Evolutionary conservation across 2,329 filamentous ascomycete genomes (phyloP), one percentile per base, ranked within the genome.

Genomic region (Aspergillus felis): DNA sequence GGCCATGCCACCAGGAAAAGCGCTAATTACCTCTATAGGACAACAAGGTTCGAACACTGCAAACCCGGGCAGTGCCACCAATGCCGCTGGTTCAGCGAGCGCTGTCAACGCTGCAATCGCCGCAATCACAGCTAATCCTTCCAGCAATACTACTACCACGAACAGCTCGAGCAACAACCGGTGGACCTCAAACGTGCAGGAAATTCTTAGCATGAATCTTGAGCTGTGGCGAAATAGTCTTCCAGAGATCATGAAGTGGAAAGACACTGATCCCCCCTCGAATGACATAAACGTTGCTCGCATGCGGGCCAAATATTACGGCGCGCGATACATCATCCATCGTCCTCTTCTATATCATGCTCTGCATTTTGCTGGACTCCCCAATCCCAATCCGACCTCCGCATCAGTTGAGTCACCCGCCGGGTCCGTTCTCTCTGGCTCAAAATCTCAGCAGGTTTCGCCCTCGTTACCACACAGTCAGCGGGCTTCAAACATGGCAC

Each of bases 291-390:
- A 97, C 17, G 81, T 85, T 12, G 93, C 93, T 32, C 85, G 94
- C 24, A 80, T 97, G 60, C 87, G 93, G 46, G 94, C 90, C 14
- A 97, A 99, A 73, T 97, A 94, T 74, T 97, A 93, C 80, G 94
- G 94, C 22, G 92, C 91, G 0, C 85, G 89, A 62, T 92, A 95
- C 61, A 92, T 97, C 69, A 92, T 93, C 27, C 89, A 94, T 71
- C 85, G 94, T 25, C 91, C 90, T 0, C 91, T 93, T 58, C 74
- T 88, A 22, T 83, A 84, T 64, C 81, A 84, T 55, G 83, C 82
- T 2, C 78, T 87, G 2, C 82, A 86, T 60, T 76, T 78, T 53
- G 76, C 78, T 14, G 65, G 69, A 61, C 69, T 74, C 52, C 65
- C 71, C 25, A 29, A 29, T 29, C 32, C 32, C 32, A 73, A 70